phyloP scores from a whole-genome alignment of 2,329 filamentous ascomycete species.

The Calycina herbarum region DNA sequence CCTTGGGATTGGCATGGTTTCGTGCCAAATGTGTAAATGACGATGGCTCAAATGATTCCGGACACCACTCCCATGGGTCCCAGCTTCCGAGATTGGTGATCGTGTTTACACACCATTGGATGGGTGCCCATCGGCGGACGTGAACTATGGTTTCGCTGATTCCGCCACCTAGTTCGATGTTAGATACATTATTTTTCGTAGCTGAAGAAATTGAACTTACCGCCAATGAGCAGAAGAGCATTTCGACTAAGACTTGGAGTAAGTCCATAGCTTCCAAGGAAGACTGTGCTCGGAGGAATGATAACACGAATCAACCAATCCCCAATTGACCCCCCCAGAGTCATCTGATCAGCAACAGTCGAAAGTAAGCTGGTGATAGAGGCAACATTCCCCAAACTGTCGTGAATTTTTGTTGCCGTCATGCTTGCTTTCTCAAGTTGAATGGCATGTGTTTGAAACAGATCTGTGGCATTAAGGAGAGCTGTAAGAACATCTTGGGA shows the following conservation, averaged over 20 bases:
- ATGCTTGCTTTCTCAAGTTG: slow-evolving; percentile 30
- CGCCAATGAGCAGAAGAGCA: slow-evolving; percentile 22
- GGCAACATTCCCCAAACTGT: slow-evolving; percentile 29
- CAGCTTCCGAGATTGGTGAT: background rate
- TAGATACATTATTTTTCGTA: background rate
- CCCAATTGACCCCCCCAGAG: slow-evolving; percentile 16
- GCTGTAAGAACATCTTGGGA: slow-evolving; percentile 23
- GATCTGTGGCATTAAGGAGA: slow-evolving; percentile 30
- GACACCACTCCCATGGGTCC: background rate
- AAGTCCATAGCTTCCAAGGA: slow-evolving; percentile 31
- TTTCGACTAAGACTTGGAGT: slow-evolving; percentile 29
- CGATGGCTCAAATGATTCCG: slow-evolving; percentile 4
- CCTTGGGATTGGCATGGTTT: background rate
- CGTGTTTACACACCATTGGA: slow-evolving; percentile 6
- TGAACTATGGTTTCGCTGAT: slow-evolving; percentile 14
- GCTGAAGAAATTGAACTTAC: slow-evolving; percentile 15
- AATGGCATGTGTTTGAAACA: slow-evolving; percentile 28
- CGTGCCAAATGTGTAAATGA: slow-evolving; percentile 12
- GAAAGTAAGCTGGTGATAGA: slow-evolving; percentile 19
- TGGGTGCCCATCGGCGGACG: slow-evolving; percentile 10
- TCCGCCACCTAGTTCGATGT: slow-evolving; percentile 7
- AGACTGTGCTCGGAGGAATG: slow-evolving; percentile 21
- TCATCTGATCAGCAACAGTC: slow-evolving; percentile 24
- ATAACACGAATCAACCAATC: slow-evolving; percentile 27
- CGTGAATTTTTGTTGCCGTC: slow-evolving; percentile 27